Percentiles rank a stretch among this genome's conserved stretches.
phyloP scores from a whole-genome alignment of 2,329 filamentous ascomycete genomes.

The Fusarium paranaense region DNA sequence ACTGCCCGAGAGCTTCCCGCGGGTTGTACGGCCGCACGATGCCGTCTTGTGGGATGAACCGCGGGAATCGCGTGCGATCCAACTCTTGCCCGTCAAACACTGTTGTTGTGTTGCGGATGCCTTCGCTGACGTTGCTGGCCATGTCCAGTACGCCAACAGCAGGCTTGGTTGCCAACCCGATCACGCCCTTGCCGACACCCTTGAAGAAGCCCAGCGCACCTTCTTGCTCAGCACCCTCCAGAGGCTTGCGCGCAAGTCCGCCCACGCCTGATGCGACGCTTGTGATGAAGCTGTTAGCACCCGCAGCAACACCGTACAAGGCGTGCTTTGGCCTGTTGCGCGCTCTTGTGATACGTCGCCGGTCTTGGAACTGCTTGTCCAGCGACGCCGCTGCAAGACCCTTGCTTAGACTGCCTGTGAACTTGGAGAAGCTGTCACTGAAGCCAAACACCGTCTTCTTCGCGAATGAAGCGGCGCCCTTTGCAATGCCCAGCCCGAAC shows the following conservation, averaged over 20 bases:
- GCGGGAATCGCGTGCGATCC: conserved; percentile 91
- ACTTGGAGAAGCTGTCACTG: conserved; percentile 96
- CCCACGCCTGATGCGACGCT: conserved; percentile 95
- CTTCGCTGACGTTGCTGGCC: conserved; percentile 95
- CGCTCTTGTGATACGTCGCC: conserved; percentile 90
- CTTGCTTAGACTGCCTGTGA: conserved; percentile 97
- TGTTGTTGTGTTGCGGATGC: conserved; percentile 97
- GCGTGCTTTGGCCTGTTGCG: conserved; percentile 97
- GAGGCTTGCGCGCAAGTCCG: conserved; percentile 89
- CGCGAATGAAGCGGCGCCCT: conserved; percentile 95
- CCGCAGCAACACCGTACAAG: conserved; percentile 93
- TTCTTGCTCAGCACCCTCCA: conserved; percentile 96
- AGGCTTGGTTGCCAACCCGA: conserved; percentile 96
- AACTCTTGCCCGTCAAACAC: conserved; percentile 96
- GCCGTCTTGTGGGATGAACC: conserved; percentile 92
- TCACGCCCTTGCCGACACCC: conserved; percentile 92
- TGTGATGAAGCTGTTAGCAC: conserved; percentile 93
- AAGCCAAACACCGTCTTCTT: conserved; percentile 99
- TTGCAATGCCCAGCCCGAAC: conserved; percentile 93
- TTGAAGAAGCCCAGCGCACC: conserved; percentile 96
- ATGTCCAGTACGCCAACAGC: conserved; percentile 97
- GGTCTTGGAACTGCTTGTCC: conserved; percentile 98
- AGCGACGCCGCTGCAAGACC: conserved; percentile 94
- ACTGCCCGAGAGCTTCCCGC: conserved; percentile 94
- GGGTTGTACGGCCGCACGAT: conserved; percentile 95